phyloP scores from a whole-genome alignment of 306 rosid genomes.

The Sphenostylis stenocarpa region DNA sequence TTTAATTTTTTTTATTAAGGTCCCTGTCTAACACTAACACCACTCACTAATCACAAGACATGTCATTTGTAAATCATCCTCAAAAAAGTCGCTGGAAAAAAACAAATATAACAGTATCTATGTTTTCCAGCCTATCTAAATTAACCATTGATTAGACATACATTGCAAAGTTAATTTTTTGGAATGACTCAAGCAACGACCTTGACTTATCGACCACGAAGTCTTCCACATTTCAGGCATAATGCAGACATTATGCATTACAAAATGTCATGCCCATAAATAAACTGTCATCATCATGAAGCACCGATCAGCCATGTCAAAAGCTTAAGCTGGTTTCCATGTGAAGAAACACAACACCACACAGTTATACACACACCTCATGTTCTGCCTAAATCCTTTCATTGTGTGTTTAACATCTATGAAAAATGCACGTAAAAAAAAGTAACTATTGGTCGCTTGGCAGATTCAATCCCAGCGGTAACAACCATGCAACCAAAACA shows the following conservation, averaged over 20 bases:
- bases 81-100: not conserved
- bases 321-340: not conserved
- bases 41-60: not conserved
- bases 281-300: not conserved
- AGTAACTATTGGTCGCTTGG: not conserved
- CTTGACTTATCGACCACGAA: not conserved
- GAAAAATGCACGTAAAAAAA: not conserved
- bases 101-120: not conserved
- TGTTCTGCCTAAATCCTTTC: not conserved
- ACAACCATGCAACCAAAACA: not conserved
- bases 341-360: not conserved
- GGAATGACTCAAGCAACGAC: not conserved
- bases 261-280: not conserved
- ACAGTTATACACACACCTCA: not conserved
- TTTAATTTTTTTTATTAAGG: not conserved
- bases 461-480: not conserved
- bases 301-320: not conserved
- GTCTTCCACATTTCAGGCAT: not conserved
- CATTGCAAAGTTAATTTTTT: not conserved
- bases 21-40: no score
- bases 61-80: not conserved
- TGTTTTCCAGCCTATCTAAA: not conserved
- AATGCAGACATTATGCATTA: not conserved
- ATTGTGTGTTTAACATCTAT: not conserved
- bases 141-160: not conserved